Evolutionary conservation across 768 basidiomycete species (phyloP).

Genomic region (Polyporus arcularius): DNA sequence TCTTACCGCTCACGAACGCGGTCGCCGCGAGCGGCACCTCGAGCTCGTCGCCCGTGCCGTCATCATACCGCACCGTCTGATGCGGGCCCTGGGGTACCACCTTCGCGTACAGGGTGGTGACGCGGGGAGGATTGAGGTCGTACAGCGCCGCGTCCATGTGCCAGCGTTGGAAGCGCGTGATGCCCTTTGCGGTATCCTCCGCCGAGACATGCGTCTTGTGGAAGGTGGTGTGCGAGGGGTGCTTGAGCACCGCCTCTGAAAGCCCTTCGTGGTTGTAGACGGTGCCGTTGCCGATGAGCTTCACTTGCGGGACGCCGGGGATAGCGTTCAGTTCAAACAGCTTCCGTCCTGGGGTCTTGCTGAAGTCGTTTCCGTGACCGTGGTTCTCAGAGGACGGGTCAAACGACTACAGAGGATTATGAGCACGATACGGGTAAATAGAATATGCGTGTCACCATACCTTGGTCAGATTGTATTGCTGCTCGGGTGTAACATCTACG

Average conservation of each 20-base stretch:
- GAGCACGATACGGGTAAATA: neutral
- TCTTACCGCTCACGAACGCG: constrained; percentile 77
- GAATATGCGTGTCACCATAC: constrained; percentile 37
- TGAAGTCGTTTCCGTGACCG: constrained; percentile 73
- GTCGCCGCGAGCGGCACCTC: constrained; percentile 85
- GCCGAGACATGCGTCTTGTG: constrained; percentile 76
- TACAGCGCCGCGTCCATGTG: constrained; percentile 90
- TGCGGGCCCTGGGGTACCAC: constrained; percentile 62
- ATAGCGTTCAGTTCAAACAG: constrained; percentile 91
- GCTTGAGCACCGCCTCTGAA: constrained; percentile 75
- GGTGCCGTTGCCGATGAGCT: constrained; percentile 87
- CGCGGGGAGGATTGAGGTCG: constrained; percentile 76
- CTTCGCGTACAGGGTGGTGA: constrained; percentile 84
- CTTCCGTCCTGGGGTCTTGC: constrained; percentile 72
- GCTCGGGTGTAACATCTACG: constrained; percentile 69
- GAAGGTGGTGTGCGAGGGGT: constrained; percentile 84
- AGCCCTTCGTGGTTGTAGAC: constrained; percentile 83
- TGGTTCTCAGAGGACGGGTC: constrained; percentile 67
- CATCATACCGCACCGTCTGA: constrained; percentile 80
- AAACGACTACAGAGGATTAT: constrained; percentile 83
- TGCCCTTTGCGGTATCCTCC: constrained; percentile 73
- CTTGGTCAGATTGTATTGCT: constrained; percentile 86
- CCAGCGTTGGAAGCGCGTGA: constrained; percentile 90
- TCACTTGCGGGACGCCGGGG: constrained; percentile 84
- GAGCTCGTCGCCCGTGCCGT: constrained; percentile 84